A percentile compares a stretch with the other conserved stretches of the same genome.
These are phyloP conservation scores for Coemansia sp. DNA, from an alignment of 192 early-diverging fungal genomes.

Conservation along the genomic window DNA sequence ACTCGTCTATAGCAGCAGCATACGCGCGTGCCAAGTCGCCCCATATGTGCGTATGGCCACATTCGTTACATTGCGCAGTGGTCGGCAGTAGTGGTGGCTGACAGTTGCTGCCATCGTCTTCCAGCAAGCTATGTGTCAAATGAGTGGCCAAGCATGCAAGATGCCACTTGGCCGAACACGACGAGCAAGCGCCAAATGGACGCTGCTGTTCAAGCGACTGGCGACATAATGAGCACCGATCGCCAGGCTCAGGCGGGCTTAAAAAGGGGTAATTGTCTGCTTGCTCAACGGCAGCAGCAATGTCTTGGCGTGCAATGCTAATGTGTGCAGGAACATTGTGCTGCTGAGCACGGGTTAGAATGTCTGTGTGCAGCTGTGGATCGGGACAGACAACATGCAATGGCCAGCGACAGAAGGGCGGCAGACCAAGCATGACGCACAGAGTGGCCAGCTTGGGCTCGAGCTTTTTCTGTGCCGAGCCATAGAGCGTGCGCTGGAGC, in stretches of 20 bases:
- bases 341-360: constrained; percentile 9
- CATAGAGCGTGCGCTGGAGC: constrained; percentile 30
- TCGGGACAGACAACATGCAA: constrained; percentile 28
- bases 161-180: constrained; percentile 37
- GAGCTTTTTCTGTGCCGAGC: constrained; percentile 32
- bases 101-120: background rate
- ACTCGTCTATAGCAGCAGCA: background rate
- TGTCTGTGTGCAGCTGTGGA: constrained; percentile 12
- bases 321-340: constrained; percentile 23
- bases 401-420: constrained; percentile 46
- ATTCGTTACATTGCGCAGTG: constrained; percentile 19
- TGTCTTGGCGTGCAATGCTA: constrained; percentile 12
- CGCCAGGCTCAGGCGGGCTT: constrained; percentile 32
- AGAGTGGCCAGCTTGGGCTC: constrained; percentile 41
- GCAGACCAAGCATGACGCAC: constrained; percentile 27
- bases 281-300: constrained; percentile 20
- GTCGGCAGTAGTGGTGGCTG: constrained; percentile 23
- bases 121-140: background rate
- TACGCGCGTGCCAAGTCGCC: constrained; percentile 36
- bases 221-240: constrained; percentile 28
- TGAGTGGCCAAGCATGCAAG: constrained; percentile 29
- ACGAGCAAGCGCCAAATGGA: constrained; percentile 34
- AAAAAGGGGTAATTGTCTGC: constrained; percentile 16
- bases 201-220: constrained; percentile 14
- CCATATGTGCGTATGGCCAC: constrained; percentile 22